Base-by-base conservation (phyloP, 1,139 yeast genomes). In the Blastobotrys raffinosifermentans region DNA sequence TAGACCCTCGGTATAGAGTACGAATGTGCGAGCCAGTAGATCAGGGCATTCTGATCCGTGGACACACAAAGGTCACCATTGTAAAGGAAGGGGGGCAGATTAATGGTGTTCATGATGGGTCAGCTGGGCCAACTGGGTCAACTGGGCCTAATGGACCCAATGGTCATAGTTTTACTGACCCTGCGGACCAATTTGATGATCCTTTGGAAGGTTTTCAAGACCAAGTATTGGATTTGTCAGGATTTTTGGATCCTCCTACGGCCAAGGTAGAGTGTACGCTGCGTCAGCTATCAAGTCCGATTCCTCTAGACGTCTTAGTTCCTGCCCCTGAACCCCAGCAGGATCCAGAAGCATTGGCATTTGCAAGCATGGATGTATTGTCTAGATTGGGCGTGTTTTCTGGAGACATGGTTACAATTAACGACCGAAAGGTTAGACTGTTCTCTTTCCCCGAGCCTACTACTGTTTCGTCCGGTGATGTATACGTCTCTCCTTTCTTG, bases 11-110 rank as follows among this genome's bases (percentile, higher is more conserved):
- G 19, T 51, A 48, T 31, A 34, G 49, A 6, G 70, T 83, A 4
- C 56, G 73, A 5, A 69, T 79, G 22, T 75, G 87, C 54, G 94
- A 82, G 47, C 94, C 94, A 0, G 69, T 76, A 1, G 74, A 73
- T 30, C 93, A 82, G 54, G 94, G 94, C 1, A 32, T 57, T 5
- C 49, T 57, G n/a, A 57, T 71, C 2, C 57, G 58, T 26, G 46
- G 45, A 2, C 51, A 52, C 6, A 77, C 86, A 0, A 64, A 64
- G 19, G 62, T 81, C n/a, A 70, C 77, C 1, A 59, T 81, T 34
- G 71, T 78, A 13, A 72, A 69, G 44, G 66, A 62, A 20, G 46
- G 52, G n/a, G 44, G 44, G 11, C 26, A 23, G 19, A 32, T 7
- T 16, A 37, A 10, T 15, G 48, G 13, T 32, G 44, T 13, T 46